Conservation (phyloP, 139 green algal species). For the Picochlorum sp. region DNA sequence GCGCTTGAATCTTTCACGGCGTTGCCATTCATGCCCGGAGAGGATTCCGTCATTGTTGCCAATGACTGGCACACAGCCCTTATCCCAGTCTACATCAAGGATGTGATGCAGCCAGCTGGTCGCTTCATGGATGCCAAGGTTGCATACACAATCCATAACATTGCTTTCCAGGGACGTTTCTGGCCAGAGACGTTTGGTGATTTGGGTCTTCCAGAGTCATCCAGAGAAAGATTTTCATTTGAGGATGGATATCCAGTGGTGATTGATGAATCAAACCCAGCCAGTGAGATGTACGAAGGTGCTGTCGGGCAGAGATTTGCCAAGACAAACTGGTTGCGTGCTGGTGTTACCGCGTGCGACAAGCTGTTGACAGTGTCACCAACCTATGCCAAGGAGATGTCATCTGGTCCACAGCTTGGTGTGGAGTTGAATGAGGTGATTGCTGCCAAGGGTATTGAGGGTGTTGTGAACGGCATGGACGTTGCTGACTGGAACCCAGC, state of each 20-base stretch:
- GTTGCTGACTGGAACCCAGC: constrained; percentile 86
- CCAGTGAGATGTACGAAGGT: constrained; percentile 34
- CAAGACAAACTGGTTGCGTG: constrained; percentile 98
- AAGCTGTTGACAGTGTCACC: constrained; percentile 92
- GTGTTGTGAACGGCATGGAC: constrained; percentile 99
- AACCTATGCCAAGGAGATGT: constrained; percentile 94
- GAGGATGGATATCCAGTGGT: constrained; percentile 77
- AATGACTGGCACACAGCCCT: constrained; percentile 85
- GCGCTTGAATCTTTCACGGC: constrained; percentile 60
- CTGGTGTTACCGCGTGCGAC: constrained; percentile 78
- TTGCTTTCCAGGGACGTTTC: constrained; percentile 82
- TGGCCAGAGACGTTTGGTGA: constrained; percentile 64
- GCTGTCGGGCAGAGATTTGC: constrained; percentile 36
- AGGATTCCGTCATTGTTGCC: constrained; percentile 86
- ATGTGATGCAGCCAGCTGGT: constrained; percentile 65
- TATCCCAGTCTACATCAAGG: constrained; percentile 87
- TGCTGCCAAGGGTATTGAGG: constrained; percentile 67
- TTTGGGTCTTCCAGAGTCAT: constrained; percentile 59
- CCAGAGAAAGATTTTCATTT: constrained; percentile 66
- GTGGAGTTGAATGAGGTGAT: constrained; percentile 82
- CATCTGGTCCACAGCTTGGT: constrained; percentile 54
- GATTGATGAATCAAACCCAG: constrained; percentile 40
- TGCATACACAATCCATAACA: constrained; percentile 93
- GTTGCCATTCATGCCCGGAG: constrained; percentile 82
- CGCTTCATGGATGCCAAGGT: constrained; percentile 72